phyloP scores from a whole-genome alignment of 2,329 filamentous ascomycete genomes.

The Aspergillus vadensis region DNA sequence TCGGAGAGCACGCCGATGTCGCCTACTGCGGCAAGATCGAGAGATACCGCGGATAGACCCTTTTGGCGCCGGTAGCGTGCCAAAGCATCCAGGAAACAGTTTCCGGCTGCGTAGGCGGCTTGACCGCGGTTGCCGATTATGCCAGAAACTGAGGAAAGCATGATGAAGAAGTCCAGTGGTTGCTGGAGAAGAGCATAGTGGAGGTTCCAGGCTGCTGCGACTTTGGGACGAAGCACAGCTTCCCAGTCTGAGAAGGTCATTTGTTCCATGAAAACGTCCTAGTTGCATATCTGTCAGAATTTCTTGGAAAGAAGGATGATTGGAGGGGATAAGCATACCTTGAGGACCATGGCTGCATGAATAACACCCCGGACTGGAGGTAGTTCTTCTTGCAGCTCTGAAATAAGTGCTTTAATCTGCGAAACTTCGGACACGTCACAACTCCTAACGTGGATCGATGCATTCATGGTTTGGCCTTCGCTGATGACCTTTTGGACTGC shows the following conservation, averaged over 20 bases:
- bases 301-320: too few relatives aligned
- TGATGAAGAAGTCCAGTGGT: slow-evolving; percentile 63
- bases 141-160: slow-evolving; percentile 57
- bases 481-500: too few relatives aligned
- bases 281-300: not conserved
- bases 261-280: slow-evolving; percentile 17
- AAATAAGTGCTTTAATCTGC: not conserved
- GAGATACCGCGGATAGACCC: slow-evolving; percentile 21
- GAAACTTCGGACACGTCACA: not conserved
- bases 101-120: slow-evolving; percentile 37
- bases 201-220: slow-evolving; percentile 24
- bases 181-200: slow-evolving; percentile 2
- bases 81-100: slow-evolving; percentile 38
- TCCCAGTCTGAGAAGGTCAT: slow-evolving; percentile 20
- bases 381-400: not conserved
- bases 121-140: slow-evolving; percentile 31
- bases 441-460: too few relatives aligned
- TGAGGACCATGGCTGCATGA: slow-evolving; percentile 25
- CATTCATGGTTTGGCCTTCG: accelerated
- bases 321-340: not conserved
- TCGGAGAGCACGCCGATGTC: not conserved
- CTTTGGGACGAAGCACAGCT: slow-evolving; percentile 16
- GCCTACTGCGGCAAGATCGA: not conserved
- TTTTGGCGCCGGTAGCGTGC: slow-evolving; percentile 29
- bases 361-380: slow-evolving; percentile 20